These are phyloP conservation scores for Conticribra guillardii DNA, from an alignment of 108 stramenopile genomes.

Conservation along the genomic window DNA sequence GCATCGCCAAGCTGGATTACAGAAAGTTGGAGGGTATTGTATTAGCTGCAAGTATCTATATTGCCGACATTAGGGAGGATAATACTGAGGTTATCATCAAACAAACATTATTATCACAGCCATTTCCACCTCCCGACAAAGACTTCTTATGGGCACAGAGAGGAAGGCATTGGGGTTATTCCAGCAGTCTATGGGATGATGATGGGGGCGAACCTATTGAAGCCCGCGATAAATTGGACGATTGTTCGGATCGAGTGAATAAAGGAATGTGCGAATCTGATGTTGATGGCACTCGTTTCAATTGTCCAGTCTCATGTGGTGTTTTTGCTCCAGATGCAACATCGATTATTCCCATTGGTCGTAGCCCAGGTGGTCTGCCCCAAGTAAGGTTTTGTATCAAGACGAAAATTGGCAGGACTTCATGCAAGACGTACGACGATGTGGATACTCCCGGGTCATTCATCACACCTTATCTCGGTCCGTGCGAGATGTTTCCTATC, in stretches of 20 bases:
- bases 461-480: conserved; percentile 32
- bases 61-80: conserved; percentile 59
- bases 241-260: conserved; percentile 28
- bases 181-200: conserved; percentile 39
- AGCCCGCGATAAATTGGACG: conserved; percentile 11
- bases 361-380: background rate
- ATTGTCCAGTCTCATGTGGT: conserved; percentile 32
- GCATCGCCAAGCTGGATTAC: no score
- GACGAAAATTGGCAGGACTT: no score
- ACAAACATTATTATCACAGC: conserved; percentile 27
- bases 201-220: conserved; percentile 47
- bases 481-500: conserved; percentile 51
- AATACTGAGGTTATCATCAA: conserved; percentile 37
- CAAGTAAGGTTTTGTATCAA: background rate
- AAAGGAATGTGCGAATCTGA: conserved; percentile 33
- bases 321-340: conserved; percentile 4
- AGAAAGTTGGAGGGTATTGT: conserved; percentile 53
- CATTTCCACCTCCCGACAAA: conserved; percentile 29
- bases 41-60: conserved; percentile 59
- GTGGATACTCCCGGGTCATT: no score
- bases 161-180: conserved; percentile 36
- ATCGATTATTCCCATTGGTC: conserved; percentile 1
- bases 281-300: conserved; percentile 9
- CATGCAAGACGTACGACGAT: no score
- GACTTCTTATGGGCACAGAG: conserved; percentile 28